These are phyloP conservation scores for Colletotrichum scovillei DNA, from an alignment of 2,329 filamentous ascomycete genomes.

Conservation along the genomic window DNA sequence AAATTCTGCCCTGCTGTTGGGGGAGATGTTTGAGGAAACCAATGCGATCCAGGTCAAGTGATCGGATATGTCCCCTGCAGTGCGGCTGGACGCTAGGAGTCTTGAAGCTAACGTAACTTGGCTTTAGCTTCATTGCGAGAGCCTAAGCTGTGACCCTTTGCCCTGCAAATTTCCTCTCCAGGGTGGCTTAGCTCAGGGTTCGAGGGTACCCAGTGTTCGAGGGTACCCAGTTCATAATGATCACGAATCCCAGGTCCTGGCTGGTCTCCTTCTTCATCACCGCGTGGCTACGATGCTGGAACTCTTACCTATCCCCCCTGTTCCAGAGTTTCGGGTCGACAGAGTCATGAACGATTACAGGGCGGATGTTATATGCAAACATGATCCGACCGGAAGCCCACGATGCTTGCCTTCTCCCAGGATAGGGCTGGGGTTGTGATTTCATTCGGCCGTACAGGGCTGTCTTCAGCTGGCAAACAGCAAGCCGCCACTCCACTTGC, in stretches of 20 bases:
- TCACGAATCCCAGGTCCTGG: not conserved
- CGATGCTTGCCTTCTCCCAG: not conserved
- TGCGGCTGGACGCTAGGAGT: slow-evolving; percentile 30
- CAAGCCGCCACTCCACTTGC: not conserved
- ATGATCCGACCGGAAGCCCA: not conserved
- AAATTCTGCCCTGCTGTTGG: slow-evolving; percentile 5
- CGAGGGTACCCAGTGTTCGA: not conserved
- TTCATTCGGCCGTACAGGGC: slow-evolving; percentile 11
- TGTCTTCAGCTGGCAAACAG: not conserved
- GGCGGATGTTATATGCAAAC: not conserved
- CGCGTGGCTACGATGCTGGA: not conserved
- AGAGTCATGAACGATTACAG: not conserved
- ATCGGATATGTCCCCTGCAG: slow-evolving; percentile 25
- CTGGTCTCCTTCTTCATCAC: not conserved
- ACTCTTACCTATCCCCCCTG: not conserved
- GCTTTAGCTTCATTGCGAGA: slow-evolving; percentile 13
- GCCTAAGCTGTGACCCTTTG: not conserved
- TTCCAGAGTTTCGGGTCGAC: not conserved
- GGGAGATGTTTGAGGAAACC: not conserved
- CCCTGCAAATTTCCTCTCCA: not conserved
- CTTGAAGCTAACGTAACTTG: not conserved
- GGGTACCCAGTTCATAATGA: not conserved
- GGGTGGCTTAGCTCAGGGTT: not conserved
- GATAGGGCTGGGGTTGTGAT: not conserved
- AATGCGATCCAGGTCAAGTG: not conserved